phyloP scores from a whole-genome alignment of 2,329 filamentous ascomycete genomes.

The Penicillium griseofulvum region DNA sequence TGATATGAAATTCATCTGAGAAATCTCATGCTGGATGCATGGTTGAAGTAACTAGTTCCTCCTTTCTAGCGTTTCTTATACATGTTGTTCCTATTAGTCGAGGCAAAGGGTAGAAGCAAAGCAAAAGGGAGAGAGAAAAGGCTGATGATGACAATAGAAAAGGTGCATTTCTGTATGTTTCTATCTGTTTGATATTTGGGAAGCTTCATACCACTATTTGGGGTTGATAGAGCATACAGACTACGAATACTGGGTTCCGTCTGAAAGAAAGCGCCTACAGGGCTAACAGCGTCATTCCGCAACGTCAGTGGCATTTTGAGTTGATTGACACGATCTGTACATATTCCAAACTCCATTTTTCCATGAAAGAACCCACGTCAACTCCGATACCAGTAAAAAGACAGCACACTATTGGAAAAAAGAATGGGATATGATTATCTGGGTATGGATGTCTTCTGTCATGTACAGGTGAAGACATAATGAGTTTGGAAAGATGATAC shows the following conservation, averaged over 20 bases:
- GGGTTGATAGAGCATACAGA: neutral
- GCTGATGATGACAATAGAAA: neutral
- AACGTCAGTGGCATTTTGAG: neutral
- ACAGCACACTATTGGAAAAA: conserved; percentile 9
- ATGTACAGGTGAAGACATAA: conserved; percentile 11
- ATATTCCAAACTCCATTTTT: neutral
- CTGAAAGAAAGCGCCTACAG: neutral
- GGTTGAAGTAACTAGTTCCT: neutral
- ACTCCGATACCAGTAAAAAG: conserved; percentile 15
- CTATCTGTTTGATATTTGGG: neutral
- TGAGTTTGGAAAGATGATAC: neutral
- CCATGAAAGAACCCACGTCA: neutral
- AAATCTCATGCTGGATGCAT: conserved; percentile 1
- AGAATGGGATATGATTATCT: conserved; percentile 4
- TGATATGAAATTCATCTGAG: neutral
- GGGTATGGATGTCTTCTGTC: conserved; percentile 6
- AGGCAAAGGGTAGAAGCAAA: too few relatives aligned
- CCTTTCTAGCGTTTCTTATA: neutral
- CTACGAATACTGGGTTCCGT: neutral
- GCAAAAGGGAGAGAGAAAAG: neutral
- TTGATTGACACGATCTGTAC: conserved; percentile 1
- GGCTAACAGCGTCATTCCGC: neutral
- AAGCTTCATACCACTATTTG: neutral
- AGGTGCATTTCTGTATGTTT: neutral
- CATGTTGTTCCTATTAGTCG: neutral